Evolutionary conservation across 2,329 filamentous ascomycete genomes (phyloP).

Genomic region (Fusarium sp.): DNA sequence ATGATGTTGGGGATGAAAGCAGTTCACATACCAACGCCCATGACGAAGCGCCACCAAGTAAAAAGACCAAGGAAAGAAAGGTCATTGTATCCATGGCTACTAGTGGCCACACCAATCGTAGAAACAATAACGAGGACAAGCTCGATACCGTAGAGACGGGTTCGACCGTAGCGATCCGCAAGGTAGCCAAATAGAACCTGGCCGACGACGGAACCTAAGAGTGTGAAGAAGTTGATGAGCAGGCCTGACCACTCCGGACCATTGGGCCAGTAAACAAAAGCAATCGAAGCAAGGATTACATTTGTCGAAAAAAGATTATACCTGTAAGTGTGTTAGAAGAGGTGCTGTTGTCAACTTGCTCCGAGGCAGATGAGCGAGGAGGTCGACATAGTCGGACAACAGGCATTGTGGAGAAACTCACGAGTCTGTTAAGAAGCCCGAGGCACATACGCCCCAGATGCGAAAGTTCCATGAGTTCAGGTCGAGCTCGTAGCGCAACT

Average conservation of each 20-base stretch:
- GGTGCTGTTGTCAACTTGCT: not conserved
- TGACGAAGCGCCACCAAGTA: slow-evolving; percentile 65
- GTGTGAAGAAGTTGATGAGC: slow-evolving; percentile 64
- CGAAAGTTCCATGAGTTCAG: slow-evolving; percentile 66
- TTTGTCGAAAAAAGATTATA: slow-evolving; percentile 67
- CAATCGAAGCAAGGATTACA: slow-evolving; percentile 63
- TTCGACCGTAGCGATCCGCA: slow-evolving; percentile 65
- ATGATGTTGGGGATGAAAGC: not conserved
- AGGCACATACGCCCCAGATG: slow-evolving; percentile 66
- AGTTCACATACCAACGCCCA: slow-evolving; percentile 59
- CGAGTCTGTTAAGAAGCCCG: slow-evolving; percentile 65
- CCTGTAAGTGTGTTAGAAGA: slow-evolving; percentile 45
- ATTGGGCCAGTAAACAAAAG: slow-evolving; percentile 64
- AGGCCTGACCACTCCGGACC: slow-evolving; percentile 57
- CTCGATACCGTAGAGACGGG: slow-evolving; percentile 66
- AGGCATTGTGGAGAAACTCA: slow-evolving; percentile 46
- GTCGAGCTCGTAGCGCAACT: slow-evolving; percentile 64
- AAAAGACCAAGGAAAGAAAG: slow-evolving; percentile 63
- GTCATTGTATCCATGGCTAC: slow-evolving; percentile 61
- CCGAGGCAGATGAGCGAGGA: not conserved
- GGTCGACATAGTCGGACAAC: not conserved
- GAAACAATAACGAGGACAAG: slow-evolving; percentile 66
- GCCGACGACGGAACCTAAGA: slow-evolving; percentile 63
- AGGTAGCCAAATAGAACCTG: slow-evolving; percentile 65
- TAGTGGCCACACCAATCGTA: slow-evolving; percentile 66